Evolutionary conservation across 1,139 yeast genomes (phyloP).

Genomic region (Scheffersomyces parashehatae): DNA sequence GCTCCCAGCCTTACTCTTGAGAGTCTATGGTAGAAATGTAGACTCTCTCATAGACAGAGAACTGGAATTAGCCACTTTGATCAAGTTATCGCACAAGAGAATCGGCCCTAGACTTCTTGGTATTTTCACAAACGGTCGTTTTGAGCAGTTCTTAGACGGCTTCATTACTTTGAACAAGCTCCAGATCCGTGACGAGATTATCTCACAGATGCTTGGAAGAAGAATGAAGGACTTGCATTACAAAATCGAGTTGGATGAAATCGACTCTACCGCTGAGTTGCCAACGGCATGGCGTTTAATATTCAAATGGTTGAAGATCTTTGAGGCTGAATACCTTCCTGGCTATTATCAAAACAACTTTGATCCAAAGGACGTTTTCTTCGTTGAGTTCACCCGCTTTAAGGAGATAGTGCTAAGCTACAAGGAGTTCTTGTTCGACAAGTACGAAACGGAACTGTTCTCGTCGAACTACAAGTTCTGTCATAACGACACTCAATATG

Average conservation of each 20-base stretch:
- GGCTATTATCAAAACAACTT: constrained; percentile 24
- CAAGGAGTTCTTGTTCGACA: constrained; percentile 59
- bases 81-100: constrained; percentile 69
- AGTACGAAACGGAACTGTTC: constrained; percentile 49
- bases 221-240: constrained; percentile 94
- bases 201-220: constrained; percentile 85
- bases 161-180: constrained; percentile 71
- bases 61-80: constrained; percentile 69
- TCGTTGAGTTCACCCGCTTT: constrained; percentile 52
- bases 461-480: constrained; percentile 67
- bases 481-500: constrained; percentile 96
- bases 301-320: constrained; percentile 66
- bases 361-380: constrained; percentile 45
- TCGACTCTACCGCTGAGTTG: constrained; percentile 25
- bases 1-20: constrained; percentile 55
- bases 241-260: constrained; percentile 67
- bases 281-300: constrained; percentile 74
- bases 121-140: constrained; percentile 85
- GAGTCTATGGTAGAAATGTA: constrained; percentile 92
- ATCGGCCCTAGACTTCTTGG: constrained; percentile 92
- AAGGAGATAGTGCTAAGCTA: constrained; percentile 50
- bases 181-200: constrained; percentile 72
- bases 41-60: constrained; percentile 86
- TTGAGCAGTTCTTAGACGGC: constrained; percentile 87
- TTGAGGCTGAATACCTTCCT: constrained; percentile 44